phyloP scores from a whole-genome alignment of 2,329 filamentous ascomycete genomes.

The Eurotiales sp. region DNA sequence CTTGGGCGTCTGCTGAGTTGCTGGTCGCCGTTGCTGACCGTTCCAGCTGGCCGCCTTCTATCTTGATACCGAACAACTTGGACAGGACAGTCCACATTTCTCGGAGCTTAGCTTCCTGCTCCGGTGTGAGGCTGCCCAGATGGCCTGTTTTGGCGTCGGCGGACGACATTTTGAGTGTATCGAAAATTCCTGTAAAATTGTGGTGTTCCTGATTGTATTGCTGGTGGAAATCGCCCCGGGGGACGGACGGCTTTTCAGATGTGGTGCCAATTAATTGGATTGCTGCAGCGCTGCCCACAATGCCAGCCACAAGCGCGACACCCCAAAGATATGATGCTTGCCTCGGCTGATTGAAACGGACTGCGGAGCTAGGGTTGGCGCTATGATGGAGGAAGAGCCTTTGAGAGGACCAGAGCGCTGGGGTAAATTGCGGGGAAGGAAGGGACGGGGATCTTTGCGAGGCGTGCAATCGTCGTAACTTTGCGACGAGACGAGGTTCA shows the following conservation, averaged over 20 bases:
- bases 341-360: constrained; percentile 24
- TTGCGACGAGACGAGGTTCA: constrained; percentile 17
- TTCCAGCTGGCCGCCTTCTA: constrained; percentile 23
- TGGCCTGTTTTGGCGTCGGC: constrained; percentile 54
- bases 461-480: constrained; percentile 4
- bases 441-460: constrained; percentile 13
- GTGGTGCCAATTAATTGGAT: constrained; percentile 20
- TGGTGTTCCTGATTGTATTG: constrained; percentile 13
- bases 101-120: constrained; percentile 83
- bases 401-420: constrained; percentile 22
- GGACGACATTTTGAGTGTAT: constrained; percentile 35
- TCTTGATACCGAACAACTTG: constrained; percentile 65
- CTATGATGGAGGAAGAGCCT: constrained; percentile 26
- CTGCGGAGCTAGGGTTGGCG: constrained; percentile 16
- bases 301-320: constrained; percentile 29
- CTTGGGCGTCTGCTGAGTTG: constrained; percentile 19
- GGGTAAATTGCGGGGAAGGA: constrained; percentile 20
- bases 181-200: constrained; percentile 30
- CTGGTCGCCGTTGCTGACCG: constrained; percentile 5
- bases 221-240: background rate
- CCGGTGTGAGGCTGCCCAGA: constrained; percentile 79
- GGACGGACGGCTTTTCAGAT: constrained; percentile 3
- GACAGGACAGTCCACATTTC: constrained; percentile 79
- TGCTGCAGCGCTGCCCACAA: constrained; percentile 34
- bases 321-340: constrained; percentile 37